Conservation (phyloP, 2,329 filamentous ascomycete genomes). For the Epichloe gansuensis region DNA sequence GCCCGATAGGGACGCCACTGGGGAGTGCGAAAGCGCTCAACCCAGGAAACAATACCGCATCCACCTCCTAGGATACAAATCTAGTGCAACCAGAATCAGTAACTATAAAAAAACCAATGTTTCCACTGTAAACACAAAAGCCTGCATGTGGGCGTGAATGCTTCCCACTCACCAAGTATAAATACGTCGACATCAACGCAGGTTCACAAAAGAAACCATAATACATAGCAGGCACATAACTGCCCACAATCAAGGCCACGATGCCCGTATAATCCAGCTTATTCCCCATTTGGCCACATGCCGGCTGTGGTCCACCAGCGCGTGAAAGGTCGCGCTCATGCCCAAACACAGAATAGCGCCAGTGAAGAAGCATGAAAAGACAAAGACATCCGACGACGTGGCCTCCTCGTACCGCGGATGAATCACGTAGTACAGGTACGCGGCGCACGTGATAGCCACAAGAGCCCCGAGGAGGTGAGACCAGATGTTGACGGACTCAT, state of each 20-base stretch:
- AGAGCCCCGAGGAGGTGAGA: constrained; percentile 54
- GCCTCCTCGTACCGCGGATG: constrained; percentile 55
- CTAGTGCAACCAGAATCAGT: constrained; percentile 27
- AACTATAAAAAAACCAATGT: background rate
- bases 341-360: constrained; percentile 63
- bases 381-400: constrained; percentile 49
- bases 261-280: constrained; percentile 94
- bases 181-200: constrained; percentile 55
- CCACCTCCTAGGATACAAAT: constrained; percentile 67
- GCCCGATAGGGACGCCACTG: constrained; percentile 76
- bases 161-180: constrained; percentile 52
- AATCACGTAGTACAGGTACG: constrained; percentile 44
- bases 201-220: constrained; percentile 72
- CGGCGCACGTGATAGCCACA: constrained; percentile 37
- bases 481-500: constrained; percentile 53
- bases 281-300: constrained; percentile 69
- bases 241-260: constrained; percentile 80
- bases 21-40: constrained; percentile 75
- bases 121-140: background rate
- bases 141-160: background rate
- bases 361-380: constrained; percentile 67
- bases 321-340: constrained; percentile 77
- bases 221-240: constrained; percentile 77
- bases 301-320: constrained; percentile 73
- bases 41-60: constrained; percentile 64